Percentiles rank a stretch among this genome's conserved stretches.
These are phyloP conservation scores for Blastobotrys buckinghamii DNA, from an alignment of 1,139 yeast species.

Conservation along the genomic window DNA sequence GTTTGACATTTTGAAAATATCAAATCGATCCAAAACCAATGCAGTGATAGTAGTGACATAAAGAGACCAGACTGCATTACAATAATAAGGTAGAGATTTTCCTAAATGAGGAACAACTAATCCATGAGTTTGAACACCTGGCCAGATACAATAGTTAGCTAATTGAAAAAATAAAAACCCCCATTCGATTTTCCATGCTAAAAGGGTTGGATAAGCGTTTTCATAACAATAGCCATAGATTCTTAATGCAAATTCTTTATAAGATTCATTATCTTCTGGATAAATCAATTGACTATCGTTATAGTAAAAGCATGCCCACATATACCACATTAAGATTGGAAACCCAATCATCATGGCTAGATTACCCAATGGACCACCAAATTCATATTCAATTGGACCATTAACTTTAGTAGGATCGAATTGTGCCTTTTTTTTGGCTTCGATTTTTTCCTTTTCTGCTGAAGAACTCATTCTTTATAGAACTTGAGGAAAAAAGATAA, in stretches of 20 bases:
- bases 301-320: slow-evolving; percentile 88
- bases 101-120: slow-evolving; percentile 81
- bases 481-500: neutral
- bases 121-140: slow-evolving; percentile 94
- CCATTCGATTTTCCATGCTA: slow-evolving; percentile 66
- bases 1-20: slow-evolving; percentile 64
- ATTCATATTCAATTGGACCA: slow-evolving; percentile 49
- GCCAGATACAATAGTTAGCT: slow-evolving; percentile 74
- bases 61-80: slow-evolving; percentile 85
- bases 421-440: slow-evolving; percentile 7
- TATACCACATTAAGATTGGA: slow-evolving; percentile 90
- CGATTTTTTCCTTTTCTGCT: slow-evolving; percentile 17
- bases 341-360: slow-evolving; percentile 89
- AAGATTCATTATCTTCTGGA: slow-evolving; percentile 57
- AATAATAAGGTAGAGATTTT: slow-evolving; percentile 80
- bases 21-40: slow-evolving; percentile 62
- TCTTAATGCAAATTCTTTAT: slow-evolving; percentile 49
- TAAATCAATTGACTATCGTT: slow-evolving; percentile 67
- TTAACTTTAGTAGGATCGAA: slow-evolving; percentile 20
- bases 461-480: slow-evolving; percentile 12
- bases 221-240: slow-evolving; percentile 42
- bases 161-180: slow-evolving; percentile 67
- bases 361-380: slow-evolving; percentile 94
- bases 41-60: slow-evolving; percentile 60
- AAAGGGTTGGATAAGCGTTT: slow-evolving; percentile 63